Evolutionary conservation across 768 basidiomycete species (phyloP), one percentile per base, ranked within the genome.

Genomic region (Boletus vinaceobasis): DNA sequence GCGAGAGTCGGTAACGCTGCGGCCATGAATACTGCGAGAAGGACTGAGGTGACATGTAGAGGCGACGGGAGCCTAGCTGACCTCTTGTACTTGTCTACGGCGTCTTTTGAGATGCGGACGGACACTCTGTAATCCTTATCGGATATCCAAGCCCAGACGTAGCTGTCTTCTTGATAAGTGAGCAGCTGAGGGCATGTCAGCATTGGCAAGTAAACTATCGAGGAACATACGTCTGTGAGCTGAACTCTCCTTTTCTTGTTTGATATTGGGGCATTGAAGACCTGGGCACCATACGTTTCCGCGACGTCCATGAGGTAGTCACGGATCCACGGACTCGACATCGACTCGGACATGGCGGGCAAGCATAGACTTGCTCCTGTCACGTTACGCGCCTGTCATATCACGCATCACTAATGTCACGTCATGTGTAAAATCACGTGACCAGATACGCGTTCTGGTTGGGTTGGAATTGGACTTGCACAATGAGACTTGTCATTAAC

Each of bases 91-190:
- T 70, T 63, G 31, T 65, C 62, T 14, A 83, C 68, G 1, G 86
- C 85, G 6, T 79, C 73, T 58, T 71, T 74, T 37, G 75, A 79
- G 61, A 90, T 80, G 32, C 80, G 80, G 5, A 83, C 75, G 5
- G 83, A 78, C 17, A 88, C 70, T 14, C 57, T 59, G 53, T 79
- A 61, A 2, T 71, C 56, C 62, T 79, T 83, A 67, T 90, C 88
- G 2, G 86, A 87, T 14, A 84, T 65, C 43, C 72, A 70, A 1
- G 80, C 86, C 87, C 88, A 90, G 17, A 88, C 63, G n/a, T 75
- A 71, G 42, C 77, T 73, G 35, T 75, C 64, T 6, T 64, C 60
- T 19, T 75, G 75, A 58, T 73, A 81, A 7, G 83, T 83, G 26
- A 88, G 67, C 58, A 86, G 82, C 87, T 88, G 52, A 14, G 27